Percentiles rank a stretch among this genome's conserved stretches.
These are phyloP conservation scores for Wolfiporia cocos DNA, from an alignment of 1,284 basidiomycete genomes.

Conservation along the genomic window DNA sequence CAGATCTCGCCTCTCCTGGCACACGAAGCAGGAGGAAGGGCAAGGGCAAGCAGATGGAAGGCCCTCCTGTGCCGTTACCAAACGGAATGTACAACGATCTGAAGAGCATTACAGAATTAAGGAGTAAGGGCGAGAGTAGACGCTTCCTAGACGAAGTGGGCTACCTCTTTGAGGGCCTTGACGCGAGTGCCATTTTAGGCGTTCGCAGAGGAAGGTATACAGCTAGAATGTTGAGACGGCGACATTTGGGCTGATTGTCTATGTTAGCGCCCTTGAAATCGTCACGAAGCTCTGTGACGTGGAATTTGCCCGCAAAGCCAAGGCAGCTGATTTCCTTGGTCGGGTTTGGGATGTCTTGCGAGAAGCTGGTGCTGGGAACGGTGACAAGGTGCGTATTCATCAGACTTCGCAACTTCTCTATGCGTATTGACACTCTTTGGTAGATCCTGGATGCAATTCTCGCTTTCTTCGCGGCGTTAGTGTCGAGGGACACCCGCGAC, in stretches of 20 bases:
- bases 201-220: slow-evolving; percentile 62
- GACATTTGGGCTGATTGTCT: slow-evolving; percentile 1
- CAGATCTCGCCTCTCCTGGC: slow-evolving; percentile 25
- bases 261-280: slow-evolving; percentile 62
- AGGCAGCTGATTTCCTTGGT: slow-evolving; percentile 62
- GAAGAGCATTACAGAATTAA: slow-evolving; percentile 72
- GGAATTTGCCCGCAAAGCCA: slow-evolving; percentile 71
- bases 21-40: slow-evolving; percentile 28
- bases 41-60: slow-evolving; percentile 21
- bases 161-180: slow-evolving; percentile 75
- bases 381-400: slow-evolving; percentile 57
- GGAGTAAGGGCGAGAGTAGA: slow-evolving; percentile 72
- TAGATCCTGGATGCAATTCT: slow-evolving; percentile 58
- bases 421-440: too few species aligned
- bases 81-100: slow-evolving; percentile 65
- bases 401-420: too few species aligned
- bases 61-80: slow-evolving; percentile 27
- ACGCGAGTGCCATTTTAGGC: slow-evolving; percentile 39
- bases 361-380: slow-evolving; percentile 48
- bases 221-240: neutral
- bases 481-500: slow-evolving; percentile 48
- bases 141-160: slow-evolving; percentile 77
- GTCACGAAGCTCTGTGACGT: slow-evolving; percentile 62
- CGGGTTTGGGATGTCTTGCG: slow-evolving; percentile 61
- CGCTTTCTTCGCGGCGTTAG: slow-evolving; percentile 50